These are phyloP conservation scores for Geotrichum phurueaensis DNA, from an alignment of 1,139 yeast genomes.

Conservation along the genomic window DNA sequence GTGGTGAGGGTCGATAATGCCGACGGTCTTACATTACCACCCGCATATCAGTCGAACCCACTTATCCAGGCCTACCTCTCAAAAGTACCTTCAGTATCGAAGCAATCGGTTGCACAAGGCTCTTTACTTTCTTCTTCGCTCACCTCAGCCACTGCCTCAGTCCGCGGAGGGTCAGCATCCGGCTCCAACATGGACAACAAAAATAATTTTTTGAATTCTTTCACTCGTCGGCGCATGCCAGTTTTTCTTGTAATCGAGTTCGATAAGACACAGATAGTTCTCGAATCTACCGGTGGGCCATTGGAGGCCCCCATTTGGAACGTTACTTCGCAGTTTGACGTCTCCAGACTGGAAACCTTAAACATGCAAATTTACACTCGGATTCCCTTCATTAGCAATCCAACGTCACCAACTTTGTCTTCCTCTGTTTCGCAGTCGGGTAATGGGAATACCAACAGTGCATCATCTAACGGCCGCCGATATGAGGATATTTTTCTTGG, in stretches of 20 bases:
- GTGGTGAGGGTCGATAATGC: constrained; percentile 66
- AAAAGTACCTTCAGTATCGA: constrained; percentile 9
- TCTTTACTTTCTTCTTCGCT: constrained; percentile 12
- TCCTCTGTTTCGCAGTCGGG: neutral
- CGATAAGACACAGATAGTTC: constrained; percentile 64
- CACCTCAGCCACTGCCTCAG: neutral
- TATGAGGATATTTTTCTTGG: constrained; percentile 38
- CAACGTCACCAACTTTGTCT: constrained; percentile 1
- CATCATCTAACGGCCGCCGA: constrained; percentile 5
- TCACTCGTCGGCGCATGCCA: constrained; percentile 28
- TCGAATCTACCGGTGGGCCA: constrained; percentile 73
- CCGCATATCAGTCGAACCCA: constrained; percentile 32
- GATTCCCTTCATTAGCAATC: constrained; percentile 41
- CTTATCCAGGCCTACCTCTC: constrained; percentile 19
- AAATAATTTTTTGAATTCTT: neutral
- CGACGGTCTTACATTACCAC: constrained; percentile 56
- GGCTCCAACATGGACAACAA: neutral
- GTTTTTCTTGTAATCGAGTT: constrained; percentile 41
- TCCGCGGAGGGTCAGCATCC: neutral
- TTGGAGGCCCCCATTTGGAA: constrained; percentile 66
- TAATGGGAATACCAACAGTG: neutral
- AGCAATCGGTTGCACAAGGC: constrained; percentile 3
- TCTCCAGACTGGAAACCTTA: constrained; percentile 55
- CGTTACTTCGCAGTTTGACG: constrained; percentile 87
- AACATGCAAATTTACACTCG: constrained; percentile 71